Base-by-base conservation (phyloP, 257 asterid genomes). In the Solanum megistacrolobum region DNA sequence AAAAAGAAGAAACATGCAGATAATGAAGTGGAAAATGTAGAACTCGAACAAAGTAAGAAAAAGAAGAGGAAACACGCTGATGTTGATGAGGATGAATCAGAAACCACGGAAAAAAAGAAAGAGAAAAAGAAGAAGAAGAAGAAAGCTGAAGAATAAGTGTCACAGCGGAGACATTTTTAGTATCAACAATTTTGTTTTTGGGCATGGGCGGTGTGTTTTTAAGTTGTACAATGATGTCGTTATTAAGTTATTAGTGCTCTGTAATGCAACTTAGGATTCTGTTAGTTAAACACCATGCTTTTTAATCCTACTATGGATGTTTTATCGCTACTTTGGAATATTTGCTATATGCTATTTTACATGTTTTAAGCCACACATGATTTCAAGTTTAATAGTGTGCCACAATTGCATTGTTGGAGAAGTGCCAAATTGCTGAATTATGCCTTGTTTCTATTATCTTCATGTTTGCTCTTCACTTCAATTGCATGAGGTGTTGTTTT, bases 51-150 rank as follows among this genome's bases (percentile, higher is more conserved):
- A 85, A 89, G 92, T 52, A 91, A 90, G 92, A 94, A 94, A 89
- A 95, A 92, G 90, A 94, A 95, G 96, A 94, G 95, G 88, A 95
- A 93, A 87, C 97, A 91, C 5, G 89, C 90, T 0, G 96, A 93
- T 83, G 52, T 89, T 1, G 92, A 71, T 20, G 93, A 71, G 31
- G 94, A 89, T 13, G 75, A 68, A 68, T 1, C 75, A 29, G 75
- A 6, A 68, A 68, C 36, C 38, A 6, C 75, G 11, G 75, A 68
- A 13, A 68, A 68, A 29, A 68, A 68, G 75, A 29, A 68, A 55
- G 91, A 88, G 38, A 90, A 89, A 25, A 91, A 91, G 87, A 91
- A 93, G 91, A 92, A 93, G 93, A 92, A 92, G 91, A 94, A 88
- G 91, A 93, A 93, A 87, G 91, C 88, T 66, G 91, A 84, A 25